phyloP scores from a whole-genome alignment of 2,329 filamentous ascomycete genomes.

The Teratosphaeria epicoccoides region DNA sequence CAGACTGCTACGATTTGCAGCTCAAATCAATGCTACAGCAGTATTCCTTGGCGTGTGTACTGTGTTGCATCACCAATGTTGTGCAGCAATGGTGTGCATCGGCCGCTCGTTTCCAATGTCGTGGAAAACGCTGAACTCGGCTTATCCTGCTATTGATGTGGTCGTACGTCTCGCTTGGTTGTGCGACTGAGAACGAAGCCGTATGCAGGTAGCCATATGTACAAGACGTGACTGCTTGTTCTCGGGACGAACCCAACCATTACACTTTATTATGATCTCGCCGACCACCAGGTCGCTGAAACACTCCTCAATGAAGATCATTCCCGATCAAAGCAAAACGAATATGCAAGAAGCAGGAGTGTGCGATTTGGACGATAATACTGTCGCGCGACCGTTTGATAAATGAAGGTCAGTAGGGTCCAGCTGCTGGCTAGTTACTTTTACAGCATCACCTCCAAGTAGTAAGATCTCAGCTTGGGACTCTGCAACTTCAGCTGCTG shows the following conservation, averaged over 20 bases:
- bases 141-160: conserved; percentile 3
- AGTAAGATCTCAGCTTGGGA: too few relatives aligned
- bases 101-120: neutral
- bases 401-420: neutral
- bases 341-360: neutral
- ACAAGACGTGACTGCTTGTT: neutral
- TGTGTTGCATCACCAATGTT: neutral
- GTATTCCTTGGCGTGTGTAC: neutral
- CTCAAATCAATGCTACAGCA: neutral
- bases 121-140: neutral
- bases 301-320: neutral
- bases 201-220: conserved; percentile 3
- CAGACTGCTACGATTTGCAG: conserved; percentile 1
- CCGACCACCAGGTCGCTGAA: neutral
- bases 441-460: neutral
- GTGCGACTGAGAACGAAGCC: neutral
- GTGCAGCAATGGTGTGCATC: neutral
- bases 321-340: neutral
- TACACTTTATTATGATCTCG: neutral
- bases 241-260: neutral
- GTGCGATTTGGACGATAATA: neutral
- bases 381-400: neutral
- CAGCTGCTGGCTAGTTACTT: neutral
- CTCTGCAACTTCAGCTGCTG: neutral
- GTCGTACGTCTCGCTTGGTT: neutral